Conservation (phyloP, 2,329 filamentous ascomycete species). For the Escovopsis weberi region DNA sequence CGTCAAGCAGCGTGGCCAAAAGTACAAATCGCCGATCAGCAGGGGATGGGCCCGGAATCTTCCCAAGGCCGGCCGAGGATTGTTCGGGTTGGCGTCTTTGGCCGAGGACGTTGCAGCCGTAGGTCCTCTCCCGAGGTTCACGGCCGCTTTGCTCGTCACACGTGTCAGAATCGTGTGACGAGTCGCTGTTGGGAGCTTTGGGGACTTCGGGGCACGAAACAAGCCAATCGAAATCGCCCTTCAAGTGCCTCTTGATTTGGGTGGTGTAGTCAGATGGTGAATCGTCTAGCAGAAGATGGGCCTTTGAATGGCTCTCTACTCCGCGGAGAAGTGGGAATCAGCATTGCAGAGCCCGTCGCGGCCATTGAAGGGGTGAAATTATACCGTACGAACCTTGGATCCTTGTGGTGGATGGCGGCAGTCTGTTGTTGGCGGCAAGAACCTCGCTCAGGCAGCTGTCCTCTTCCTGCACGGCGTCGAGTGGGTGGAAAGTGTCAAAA, state of each 20-base stretch:
- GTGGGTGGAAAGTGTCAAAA: constrained; percentile 19
- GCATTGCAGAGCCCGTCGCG: not conserved
- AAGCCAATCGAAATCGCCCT: constrained; percentile 37
- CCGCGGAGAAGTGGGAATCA: not conserved
- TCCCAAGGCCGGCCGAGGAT: too few relatives aligned
- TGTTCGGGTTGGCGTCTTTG: constrained; percentile 13
- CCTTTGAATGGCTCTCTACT: constrained; percentile 1
- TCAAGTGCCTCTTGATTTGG: constrained; percentile 28
- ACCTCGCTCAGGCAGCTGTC: constrained; percentile 2
- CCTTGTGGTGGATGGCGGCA: not conserved
- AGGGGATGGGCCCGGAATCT: not conserved
- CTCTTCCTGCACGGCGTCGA: constrained; percentile 19
- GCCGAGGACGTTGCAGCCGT: constrained; percentile 39
- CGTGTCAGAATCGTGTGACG: constrained; percentile 7
- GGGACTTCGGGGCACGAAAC: constrained; percentile 22
- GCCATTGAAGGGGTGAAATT: not conserved
- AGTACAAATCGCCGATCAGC: constrained; percentile 28
- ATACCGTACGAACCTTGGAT: constrained; percentile 3
- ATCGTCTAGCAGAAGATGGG: constrained; percentile 1
- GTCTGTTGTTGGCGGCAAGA: constrained; percentile 2
- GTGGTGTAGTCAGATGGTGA: constrained; percentile 14
- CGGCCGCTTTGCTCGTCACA: constrained; percentile 1
- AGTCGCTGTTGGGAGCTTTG: constrained; percentile 6
- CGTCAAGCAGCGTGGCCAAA: constrained; percentile 30
- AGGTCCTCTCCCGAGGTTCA: constrained; percentile 19